Evolutionary conservation across 257 asterid genomes (phyloP).

Genomic region (Thymus quinquecostatus): DNA sequence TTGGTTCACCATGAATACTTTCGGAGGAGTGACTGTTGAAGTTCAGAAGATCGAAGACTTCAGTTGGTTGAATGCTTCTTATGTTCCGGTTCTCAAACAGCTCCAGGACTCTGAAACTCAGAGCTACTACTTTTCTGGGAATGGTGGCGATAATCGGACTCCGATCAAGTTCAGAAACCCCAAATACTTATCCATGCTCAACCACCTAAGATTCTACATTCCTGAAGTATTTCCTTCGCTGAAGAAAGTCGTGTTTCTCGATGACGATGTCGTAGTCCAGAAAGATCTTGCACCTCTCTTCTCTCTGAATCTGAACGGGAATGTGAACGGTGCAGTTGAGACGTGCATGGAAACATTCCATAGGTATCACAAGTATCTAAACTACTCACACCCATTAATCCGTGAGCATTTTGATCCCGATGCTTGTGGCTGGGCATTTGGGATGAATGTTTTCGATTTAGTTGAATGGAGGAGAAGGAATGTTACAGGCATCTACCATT

Average conservation of each 20-base stretch:
- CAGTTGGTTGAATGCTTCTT: constrained; percentile 63
- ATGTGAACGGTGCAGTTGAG: constrained; percentile 72
- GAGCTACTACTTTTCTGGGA: constrained; percentile 69
- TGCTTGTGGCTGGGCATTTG: constrained; percentile 75
- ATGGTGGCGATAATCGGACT: constrained; percentile 49
- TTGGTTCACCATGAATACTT: constrained; percentile 60
- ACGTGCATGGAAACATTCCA: constrained; percentile 74
- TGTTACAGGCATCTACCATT: constrained; percentile 64
- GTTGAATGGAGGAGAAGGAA: constrained; percentile 64
- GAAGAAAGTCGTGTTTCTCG: constrained; percentile 60
- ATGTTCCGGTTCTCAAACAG: constrained; percentile 71
- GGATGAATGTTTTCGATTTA: constrained; percentile 68
- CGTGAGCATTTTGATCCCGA: constrained; percentile 70
- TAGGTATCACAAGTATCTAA: constrained; percentile 65
- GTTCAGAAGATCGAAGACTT: constrained; percentile 65
- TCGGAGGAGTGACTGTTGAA: constrained; percentile 54
- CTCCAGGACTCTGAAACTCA: constrained; percentile 68
- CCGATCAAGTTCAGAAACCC: constrained; percentile 76
- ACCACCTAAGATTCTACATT: constrained; percentile 69
- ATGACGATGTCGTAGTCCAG: constrained; percentile 67
- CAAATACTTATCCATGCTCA: constrained; percentile 67
- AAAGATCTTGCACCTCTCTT: constrained; percentile 56
- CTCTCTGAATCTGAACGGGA: constrained; percentile 56
- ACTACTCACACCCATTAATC: constrained; percentile 71
- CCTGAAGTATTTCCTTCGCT: constrained; percentile 65